Base-by-base conservation (phyloP, 371 early-diverging fungal genomes). In the Mortierella sp. region DNA sequence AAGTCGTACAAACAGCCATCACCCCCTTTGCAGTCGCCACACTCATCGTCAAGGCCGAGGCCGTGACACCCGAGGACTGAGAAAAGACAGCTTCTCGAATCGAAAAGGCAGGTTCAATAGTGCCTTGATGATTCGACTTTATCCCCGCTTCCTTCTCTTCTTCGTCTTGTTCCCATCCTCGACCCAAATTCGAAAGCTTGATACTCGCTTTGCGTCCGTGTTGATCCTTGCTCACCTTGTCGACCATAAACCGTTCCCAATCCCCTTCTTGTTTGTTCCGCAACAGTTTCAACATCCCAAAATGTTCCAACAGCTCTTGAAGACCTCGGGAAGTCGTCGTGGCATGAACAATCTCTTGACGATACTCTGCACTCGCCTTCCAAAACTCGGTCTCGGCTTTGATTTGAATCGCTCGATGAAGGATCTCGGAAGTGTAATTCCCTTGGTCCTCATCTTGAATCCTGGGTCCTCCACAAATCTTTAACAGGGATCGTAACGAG, bases 161-260 rank as follows among this genome's bases (percentile, higher is more conserved):
- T 45, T 45, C 21, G 1, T 50, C 21, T 14, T 30, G 21, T 12
- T 28, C 45, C 72, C 69, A 68, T 14, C 69, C 79, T 0, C 60
- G 66, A 7, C 79, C 79, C 12, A 77, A 26, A 26, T 77, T 77
- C 6, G 79, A 77, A 28, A 77, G 19, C 56, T 72, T 72, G 50
- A 77, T n/a, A 4, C 66, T 62, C 1, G 79, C 79, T 19, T 72
- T 72, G 3, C 79, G 64, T 7, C 79, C 79, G 59, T 77, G 79
- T 29, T 72, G 79, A 18, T 77, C 79, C 57, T 72, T 68, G 19
- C 37, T 47, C 15, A 77, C 66, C 30, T 55, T 68, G 14, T 62
- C 65, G 0, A 26, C 51, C 72, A 77, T 66, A n/a, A 71, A 77
- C 37, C 51, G 26, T 46, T 77, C 79, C 79, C 79, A 77, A 0